These are phyloP conservation scores for Biscogniauxia mediterranea DNA, from an alignment of 2,329 filamentous ascomycete species.

Conservation along the genomic window DNA sequence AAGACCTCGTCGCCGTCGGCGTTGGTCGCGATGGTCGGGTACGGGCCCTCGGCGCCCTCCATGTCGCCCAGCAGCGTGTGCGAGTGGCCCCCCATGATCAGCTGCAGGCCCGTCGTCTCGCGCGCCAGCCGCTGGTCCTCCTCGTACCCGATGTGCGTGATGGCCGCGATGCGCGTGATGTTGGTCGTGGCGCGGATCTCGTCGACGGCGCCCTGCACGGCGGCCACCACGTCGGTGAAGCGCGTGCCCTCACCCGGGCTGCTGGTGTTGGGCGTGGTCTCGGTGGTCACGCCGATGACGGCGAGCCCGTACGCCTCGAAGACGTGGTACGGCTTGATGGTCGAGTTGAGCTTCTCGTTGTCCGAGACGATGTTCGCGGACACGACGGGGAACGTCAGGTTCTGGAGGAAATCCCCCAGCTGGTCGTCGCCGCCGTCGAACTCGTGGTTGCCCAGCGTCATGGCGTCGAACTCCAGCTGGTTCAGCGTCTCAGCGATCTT, in stretches of 20 bases:
- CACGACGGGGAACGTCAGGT: slow-evolving; percentile 63
- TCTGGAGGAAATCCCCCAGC: slow-evolving; percentile 60
- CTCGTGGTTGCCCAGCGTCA: slow-evolving; percentile 68
- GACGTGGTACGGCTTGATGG: slow-evolving; percentile 64
- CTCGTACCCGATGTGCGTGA: slow-evolving; percentile 67
- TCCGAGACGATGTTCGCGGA: slow-evolving; percentile 63
- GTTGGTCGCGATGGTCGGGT: slow-evolving; percentile 63
- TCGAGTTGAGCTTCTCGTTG: slow-evolving; percentile 57
- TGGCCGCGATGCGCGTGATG: slow-evolving; percentile 62
- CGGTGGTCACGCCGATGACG: slow-evolving; percentile 63
- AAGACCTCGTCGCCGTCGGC: slow-evolving; percentile 64
- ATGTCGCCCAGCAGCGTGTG: slow-evolving; percentile 57
- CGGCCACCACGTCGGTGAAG: slow-evolving; percentile 56
- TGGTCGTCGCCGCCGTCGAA: slow-evolving; percentile 64
- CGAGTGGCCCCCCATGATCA: slow-evolving; percentile 53
- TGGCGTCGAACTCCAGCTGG: slow-evolving; percentile 63
- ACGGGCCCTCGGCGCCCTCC: slow-evolving; percentile 55
- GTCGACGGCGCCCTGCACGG: slow-evolving; percentile 61
- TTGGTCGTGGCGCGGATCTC: slow-evolving; percentile 60
- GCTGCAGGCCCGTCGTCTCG: slow-evolving; percentile 60
- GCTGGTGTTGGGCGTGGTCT: slow-evolving; percentile 57
- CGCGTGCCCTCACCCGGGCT: slow-evolving; percentile 56
- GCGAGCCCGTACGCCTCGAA: slow-evolving; percentile 61
- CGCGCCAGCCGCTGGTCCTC: slow-evolving; percentile 60
- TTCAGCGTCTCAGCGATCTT: slow-evolving; percentile 68